Evolutionary conservation across 805 yeast species (phyloP).

Genomic region (Kluyveromyces siamensis): DNA sequence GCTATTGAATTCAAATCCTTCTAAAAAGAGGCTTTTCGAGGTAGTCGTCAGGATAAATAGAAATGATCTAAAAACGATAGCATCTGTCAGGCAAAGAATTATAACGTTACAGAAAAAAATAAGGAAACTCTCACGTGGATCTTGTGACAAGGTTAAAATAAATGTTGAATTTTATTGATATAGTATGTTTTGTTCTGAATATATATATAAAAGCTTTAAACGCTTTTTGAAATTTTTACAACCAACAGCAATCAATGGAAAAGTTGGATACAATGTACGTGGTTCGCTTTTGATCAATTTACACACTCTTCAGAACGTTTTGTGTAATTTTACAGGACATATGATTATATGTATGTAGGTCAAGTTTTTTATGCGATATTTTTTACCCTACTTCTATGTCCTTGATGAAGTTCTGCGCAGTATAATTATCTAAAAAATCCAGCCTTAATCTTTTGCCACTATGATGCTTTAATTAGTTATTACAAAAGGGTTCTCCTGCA

Average conservation of each 20-base stretch:
- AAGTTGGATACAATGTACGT: too few relatives aligned
- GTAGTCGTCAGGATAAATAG: slow-evolving; percentile 38
- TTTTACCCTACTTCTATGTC: background rate
- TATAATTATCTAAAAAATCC: background rate
- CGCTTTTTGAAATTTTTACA: background rate
- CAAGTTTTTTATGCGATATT: background rate
- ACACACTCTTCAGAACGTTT: background rate
- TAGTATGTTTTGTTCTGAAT: slow-evolving; percentile 1
- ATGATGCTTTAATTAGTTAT: too few relatives aligned
- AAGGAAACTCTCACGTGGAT: slow-evolving; percentile 43
- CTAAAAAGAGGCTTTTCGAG: slow-evolving; percentile 28
- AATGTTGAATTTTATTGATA: slow-evolving; percentile 37
- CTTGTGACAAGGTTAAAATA: slow-evolving; percentile 43
- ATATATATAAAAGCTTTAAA: background rate
- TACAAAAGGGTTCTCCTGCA: too few relatives aligned
- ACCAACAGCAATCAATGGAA: background rate
- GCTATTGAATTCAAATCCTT: slow-evolving; percentile 3
- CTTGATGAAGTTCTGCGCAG: background rate
- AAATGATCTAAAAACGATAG: slow-evolving; percentile 49
- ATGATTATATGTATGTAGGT: too few relatives aligned
- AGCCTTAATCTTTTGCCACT: background rate
- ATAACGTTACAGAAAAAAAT: slow-evolving; percentile 51
- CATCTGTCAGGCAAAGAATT: slow-evolving; percentile 50
- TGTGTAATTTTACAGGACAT: too few relatives aligned
- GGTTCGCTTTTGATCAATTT: too few relatives aligned